Base-by-base conservation (phyloP, 2,329 filamentous ascomycete species). In the Parafenestella ontariensis region DNA sequence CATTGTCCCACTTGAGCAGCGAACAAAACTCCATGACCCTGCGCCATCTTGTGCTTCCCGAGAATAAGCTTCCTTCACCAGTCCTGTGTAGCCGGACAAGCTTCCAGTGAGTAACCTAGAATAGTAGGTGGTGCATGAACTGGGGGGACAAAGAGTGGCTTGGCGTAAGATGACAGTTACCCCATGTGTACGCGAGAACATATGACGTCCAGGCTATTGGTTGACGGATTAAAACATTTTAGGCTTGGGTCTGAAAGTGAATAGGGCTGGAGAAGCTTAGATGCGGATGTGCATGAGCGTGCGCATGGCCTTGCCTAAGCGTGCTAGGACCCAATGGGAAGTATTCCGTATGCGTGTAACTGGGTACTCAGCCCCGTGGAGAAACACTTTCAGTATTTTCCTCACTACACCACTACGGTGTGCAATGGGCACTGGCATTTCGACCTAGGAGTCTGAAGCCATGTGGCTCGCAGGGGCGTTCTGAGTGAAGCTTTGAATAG, bases 61-160 rank as follows among this genome's bases (percentile, higher is more conserved):
- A 9, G 24, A n/a, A 43, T 43, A 43, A 43, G 41, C 41, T 43
- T 43, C 41, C 41, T 43, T 43, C 24, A 24, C 41, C 23, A 43
- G 41, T 18, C 24, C 31, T 43, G 41, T 43, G 23, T 29, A 43
- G 24, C 23, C 24, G 41, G 41, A 43, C 23, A 43, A 43, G 41
- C 41, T 43, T 31, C 24, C 41, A 43, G 9, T 10, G 8, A 11
- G 10, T 1, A 18, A 5, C 41, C 23, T 13, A 9, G 24, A 43
- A 43, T 31, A 29, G 24, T 5, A 28, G 15, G 13, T 20, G 23
- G 5, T 43, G 41, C 41, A 43, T 18, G 41, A 43, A 29, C 23
- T 43, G 11, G 23, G 23, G n/a, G 15, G 41, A 31, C 5, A 3
- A 29, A 18, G 41, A 3, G 15, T 43, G 41, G 23, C 41, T 43